Evolutionary conservation across 495 filamentous ascomycete species (phyloP).

Genomic region (Tetracladium marchalianum): DNA sequence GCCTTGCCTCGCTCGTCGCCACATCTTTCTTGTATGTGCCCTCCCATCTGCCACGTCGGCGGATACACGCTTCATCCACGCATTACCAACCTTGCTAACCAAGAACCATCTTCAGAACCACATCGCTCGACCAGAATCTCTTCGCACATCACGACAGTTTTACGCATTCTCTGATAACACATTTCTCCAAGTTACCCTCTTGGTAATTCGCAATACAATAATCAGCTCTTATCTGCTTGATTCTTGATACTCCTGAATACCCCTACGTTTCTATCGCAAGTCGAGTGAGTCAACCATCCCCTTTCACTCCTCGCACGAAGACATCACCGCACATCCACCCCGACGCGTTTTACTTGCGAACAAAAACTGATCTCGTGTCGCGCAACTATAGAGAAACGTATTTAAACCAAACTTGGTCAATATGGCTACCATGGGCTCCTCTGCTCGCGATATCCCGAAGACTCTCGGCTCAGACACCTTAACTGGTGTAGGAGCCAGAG

Average conservation of each 20-base stretch:
- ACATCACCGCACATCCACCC: conserved; percentile 8
- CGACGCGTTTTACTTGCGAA: conserved; percentile 23
- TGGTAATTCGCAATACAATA: conserved; percentile 16
- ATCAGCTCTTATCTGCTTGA: conserved; percentile 15
- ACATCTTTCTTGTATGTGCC: conserved; percentile 14
- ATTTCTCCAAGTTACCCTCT: conserved; percentile 12
- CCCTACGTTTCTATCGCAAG: conserved; percentile 25
- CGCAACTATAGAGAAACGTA: conserved; percentile 29
- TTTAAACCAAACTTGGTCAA: conserved; percentile 24
- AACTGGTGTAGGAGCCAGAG: conserved; percentile 21
- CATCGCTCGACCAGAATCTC: conserved; percentile 10
- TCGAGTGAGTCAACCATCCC: conserved; percentile 21
- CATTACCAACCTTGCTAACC: background rate
- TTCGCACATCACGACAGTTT: conserved; percentile 18
- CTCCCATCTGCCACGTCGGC: background rate
- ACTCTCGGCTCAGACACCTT: conserved; percentile 27
- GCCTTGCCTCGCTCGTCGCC: background rate
- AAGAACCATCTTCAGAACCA: too few species aligned
- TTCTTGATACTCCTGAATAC: conserved; percentile 17
- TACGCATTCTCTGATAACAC: conserved; percentile 19
- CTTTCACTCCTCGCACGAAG: conserved; percentile 1
- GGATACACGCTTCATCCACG: conserved; percentile 2
- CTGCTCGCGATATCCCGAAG: conserved; percentile 62
- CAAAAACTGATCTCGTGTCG: conserved; percentile 30
- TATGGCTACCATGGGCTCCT: conserved; percentile 52